Evolutionary conservation across 2,329 filamentous ascomycete genomes (phyloP).

Genomic region (Fusarium goolgardi): DNA sequence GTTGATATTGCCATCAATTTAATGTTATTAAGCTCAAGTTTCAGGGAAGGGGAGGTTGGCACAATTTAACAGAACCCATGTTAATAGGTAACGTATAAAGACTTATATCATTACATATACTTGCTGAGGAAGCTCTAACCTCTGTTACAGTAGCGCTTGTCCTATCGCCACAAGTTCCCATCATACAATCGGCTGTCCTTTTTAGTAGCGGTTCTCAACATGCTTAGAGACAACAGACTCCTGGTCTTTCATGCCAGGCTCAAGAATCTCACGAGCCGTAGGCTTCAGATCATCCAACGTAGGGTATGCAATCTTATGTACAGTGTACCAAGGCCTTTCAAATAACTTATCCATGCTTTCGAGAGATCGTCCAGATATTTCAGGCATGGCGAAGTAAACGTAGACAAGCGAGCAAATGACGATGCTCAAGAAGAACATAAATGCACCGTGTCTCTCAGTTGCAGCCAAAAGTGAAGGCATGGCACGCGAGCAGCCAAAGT

Average conservation of each 20-base stretch:
- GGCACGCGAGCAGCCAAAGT: slow-evolving; percentile 51
- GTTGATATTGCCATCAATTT: no score
- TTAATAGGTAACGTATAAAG: no score
- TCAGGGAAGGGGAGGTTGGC: no score
- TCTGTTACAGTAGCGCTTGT: no score
- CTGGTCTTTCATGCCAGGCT: slow-evolving; percentile 23
- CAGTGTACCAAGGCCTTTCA: slow-evolving; percentile 48
- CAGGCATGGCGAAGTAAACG: slow-evolving; percentile 51
- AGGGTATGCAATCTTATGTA: slow-evolving; percentile 47
- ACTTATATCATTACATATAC: no score
- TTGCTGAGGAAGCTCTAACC: no score
- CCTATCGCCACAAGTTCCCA: no score
- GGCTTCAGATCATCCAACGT: slow-evolving; percentile 42
- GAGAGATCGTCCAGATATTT: slow-evolving; percentile 47
- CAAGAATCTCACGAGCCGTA: slow-evolving; percentile 11
- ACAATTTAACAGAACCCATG: no score
- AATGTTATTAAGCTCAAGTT: no score
- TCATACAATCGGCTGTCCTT: accelerated
- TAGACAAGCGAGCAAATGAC: slow-evolving; percentile 47
- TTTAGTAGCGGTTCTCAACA: slow-evolving; percentile 1
- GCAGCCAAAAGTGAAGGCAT: slow-evolving; percentile 52
- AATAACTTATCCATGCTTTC: slow-evolving; percentile 50
- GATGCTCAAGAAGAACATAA: slow-evolving; percentile 48
- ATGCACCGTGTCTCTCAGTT: slow-evolving; percentile 49
- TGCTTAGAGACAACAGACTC: slow-evolving; percentile 23